Conservation (phyloP, 371 early-diverging fungal species). For the Chytridium lagenaria region DNA sequence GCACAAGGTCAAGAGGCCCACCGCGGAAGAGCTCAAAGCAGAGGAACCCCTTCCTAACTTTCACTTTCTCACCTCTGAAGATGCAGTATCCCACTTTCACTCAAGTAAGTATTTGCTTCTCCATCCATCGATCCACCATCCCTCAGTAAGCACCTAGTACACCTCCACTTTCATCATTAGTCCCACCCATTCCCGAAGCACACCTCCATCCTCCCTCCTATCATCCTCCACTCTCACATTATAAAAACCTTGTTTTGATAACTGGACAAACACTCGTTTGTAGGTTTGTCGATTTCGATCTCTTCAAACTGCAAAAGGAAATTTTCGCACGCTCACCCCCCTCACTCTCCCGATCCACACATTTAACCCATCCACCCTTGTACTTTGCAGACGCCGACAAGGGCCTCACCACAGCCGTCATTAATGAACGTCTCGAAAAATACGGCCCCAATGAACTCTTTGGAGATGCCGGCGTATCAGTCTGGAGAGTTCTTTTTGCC, state of each 20-base stretch:
- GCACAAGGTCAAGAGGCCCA: not conserved
- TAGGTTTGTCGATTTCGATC: not conserved
- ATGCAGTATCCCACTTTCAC: not conserved
- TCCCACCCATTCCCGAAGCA: too few species aligned
- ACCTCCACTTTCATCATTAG: too few species aligned
- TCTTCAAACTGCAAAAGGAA: not conserved
- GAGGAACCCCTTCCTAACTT: conserved; percentile 6
- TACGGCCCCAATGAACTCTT: conserved; percentile 30
- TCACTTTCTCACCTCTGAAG: conserved; percentile 6
- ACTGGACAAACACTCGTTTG: not conserved
- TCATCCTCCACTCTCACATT: too few species aligned
- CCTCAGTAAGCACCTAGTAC: too few species aligned
- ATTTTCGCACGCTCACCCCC: not conserved
- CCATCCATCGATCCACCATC: too few species aligned
- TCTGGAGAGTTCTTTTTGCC: conserved; percentile 31
- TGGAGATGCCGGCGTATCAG: conserved; percentile 29
- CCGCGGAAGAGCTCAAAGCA: not conserved
- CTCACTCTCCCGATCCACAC: not conserved
- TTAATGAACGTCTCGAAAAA: not conserved
- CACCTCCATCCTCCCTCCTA: too few species aligned
- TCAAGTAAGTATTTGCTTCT: not conserved
- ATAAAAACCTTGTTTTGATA: not conserved
- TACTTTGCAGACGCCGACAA: conserved; percentile 6
- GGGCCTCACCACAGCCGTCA: not conserved
- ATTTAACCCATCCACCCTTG: not conserved